These are phyloP conservation scores for Cyamopsis tetragonoloba DNA, from an alignment of 306 rosid species.

Conservation along the genomic window DNA sequence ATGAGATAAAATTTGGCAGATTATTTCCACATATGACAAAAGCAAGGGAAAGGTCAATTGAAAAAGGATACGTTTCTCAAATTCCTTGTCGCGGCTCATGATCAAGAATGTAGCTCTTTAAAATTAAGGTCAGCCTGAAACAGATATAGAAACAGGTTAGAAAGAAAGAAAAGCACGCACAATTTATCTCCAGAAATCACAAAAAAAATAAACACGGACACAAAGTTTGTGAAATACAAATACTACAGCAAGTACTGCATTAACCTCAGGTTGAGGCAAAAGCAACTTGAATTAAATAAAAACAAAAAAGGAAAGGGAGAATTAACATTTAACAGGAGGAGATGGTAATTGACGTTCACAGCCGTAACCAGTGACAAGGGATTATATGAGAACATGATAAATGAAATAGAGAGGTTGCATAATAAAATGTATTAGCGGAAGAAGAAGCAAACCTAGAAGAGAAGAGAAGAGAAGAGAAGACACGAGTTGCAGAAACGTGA, in stretches of 20 bases:
- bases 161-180: background rate
- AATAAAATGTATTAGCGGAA: background rate
- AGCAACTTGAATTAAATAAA: too few species aligned
- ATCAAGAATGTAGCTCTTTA: slow-evolving; percentile 3
- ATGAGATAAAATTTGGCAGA: too few species aligned
- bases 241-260: too few species aligned
- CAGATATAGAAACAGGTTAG: background rate
- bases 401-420: too few species aligned
- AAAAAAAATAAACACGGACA: background rate
- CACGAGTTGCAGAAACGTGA: background rate
- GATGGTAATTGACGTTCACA: too few species aligned
- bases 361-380: too few species aligned
- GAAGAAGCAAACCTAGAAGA: background rate
- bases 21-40: background rate
- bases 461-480: background rate
- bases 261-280: too few species aligned
- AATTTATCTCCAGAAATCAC: background rate
- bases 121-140: slow-evolving; percentile 18
- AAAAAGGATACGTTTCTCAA: slow-evolving; percentile 37
- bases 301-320: too few species aligned
- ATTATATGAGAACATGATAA: too few species aligned
- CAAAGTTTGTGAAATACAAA: too few species aligned
- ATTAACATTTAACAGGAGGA: too few species aligned
- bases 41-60: background rate
- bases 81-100: slow-evolving; percentile 39